phyloP scores from a whole-genome alignment of 306 rosid species.

The Cicer judaicum region DNA sequence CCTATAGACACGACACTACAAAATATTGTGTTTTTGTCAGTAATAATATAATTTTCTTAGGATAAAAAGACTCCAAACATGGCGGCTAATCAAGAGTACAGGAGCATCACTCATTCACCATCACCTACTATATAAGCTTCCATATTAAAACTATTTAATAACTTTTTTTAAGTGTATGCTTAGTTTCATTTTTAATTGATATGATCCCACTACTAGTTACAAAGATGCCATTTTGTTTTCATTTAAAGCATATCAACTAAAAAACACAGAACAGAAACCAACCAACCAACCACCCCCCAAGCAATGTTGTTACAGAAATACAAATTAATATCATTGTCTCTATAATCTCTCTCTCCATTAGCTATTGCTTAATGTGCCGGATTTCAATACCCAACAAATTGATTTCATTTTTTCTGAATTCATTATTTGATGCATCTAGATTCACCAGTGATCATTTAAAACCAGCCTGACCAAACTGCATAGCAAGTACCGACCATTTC shows the following conservation, averaged over 20 bases:
- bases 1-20: constrained; percentile 3
- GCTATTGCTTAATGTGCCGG: background rate
- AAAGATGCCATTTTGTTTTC: background rate
- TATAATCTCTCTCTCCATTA: background rate
- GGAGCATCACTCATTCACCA: constrained; percentile 7
- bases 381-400: background rate
- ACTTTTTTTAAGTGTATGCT: background rate
- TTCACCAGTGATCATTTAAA: background rate
- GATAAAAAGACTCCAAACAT: background rate
- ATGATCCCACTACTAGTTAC: background rate
- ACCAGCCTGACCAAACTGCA: background rate
- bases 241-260: background rate
- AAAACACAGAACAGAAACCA: no score
- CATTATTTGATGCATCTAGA: background rate
- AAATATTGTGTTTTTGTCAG: background rate
- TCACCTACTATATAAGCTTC: constrained; percentile 21
- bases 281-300: no score
- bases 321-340: background rate
- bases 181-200: constrained; percentile 10
- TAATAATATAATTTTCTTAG: background rate
- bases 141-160: constrained; percentile 1
- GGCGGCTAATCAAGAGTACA: background rate
- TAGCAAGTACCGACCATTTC: background rate
- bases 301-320: no score
- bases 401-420: constrained; percentile 17